These are phyloP conservation scores for Paramecium pentaurelia DNA, from an alignment of 73 alveolate species.

Conservation along the genomic window DNA sequence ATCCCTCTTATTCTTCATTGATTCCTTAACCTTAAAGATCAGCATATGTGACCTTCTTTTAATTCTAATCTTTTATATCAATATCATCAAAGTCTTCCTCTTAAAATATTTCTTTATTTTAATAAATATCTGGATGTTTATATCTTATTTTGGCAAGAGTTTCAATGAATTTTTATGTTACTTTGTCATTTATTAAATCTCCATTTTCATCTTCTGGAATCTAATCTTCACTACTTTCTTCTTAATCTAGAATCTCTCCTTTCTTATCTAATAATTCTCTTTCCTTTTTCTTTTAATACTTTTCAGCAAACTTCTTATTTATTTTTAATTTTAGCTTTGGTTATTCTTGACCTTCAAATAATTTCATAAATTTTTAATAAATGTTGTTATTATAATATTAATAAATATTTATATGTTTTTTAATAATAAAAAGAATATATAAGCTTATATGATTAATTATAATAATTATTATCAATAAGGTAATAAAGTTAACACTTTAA, in stretches of 20 bases:
- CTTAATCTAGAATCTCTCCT: background rate
- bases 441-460: background rate
- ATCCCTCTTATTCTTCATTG: constrained; percentile 46
- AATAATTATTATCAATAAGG: background rate
- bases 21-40: constrained; percentile 15
- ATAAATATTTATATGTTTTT: background rate
- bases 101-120: constrained; percentile 23
- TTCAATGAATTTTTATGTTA: constrained; percentile 46
- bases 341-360: constrained; percentile 13
- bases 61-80: background rate
- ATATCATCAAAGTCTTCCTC: constrained; percentile 54
- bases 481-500: background rate
- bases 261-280: background rate
- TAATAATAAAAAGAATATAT: background rate
- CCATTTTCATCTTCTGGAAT: constrained; percentile 50
- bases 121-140: constrained; percentile 55
- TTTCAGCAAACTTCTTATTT: constrained; percentile 43
- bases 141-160: constrained; percentile 55
- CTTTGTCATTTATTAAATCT: constrained; percentile 46
- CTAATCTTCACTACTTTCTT: constrained; percentile 21
- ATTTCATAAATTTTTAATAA: background rate
- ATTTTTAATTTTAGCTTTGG: constrained; percentile 30
- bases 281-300: constrained; percentile 23
- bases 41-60: constrained; percentile 44
- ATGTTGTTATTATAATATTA: too few relatives aligned